Evolutionary conservation across 1,284 basidiomycete genomes (phyloP).

Genomic region (Pascua guehoae): DNA sequence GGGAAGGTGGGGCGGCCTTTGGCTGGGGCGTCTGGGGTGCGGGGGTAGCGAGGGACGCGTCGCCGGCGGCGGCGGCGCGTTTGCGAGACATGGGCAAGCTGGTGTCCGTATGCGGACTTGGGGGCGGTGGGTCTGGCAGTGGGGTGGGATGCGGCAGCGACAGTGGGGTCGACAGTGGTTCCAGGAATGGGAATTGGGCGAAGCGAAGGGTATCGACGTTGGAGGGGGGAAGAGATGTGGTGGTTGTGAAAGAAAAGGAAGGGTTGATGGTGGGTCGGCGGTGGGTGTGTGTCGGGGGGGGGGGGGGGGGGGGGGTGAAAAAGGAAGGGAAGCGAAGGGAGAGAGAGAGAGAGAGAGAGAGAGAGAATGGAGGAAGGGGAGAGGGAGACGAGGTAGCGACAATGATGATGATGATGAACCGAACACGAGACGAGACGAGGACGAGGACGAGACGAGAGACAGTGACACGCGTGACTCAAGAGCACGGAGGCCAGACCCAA

Average conservation of each 20-base stretch:
- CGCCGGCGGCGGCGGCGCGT: background rate
- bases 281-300: too few species aligned
- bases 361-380: background rate
- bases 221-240: background rate
- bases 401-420: background rate
- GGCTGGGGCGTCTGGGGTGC: background rate
- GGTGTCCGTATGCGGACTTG: background rate
- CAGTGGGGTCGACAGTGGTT: background rate
- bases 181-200: background rate
- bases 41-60: background rate
- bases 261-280: too few species aligned
- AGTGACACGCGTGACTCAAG: too few species aligned
- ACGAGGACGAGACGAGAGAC: too few species aligned
- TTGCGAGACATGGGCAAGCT: constrained; percentile 1
- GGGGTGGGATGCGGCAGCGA: background rate
- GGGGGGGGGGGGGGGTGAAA: too few species aligned
- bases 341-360: background rate
- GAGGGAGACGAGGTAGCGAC: background rate
- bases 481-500: too few species aligned
- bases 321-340: background rate
- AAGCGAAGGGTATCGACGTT: background rate
- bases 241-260: background rate
- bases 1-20: background rate
- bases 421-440: too few species aligned
- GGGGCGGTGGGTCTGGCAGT: background rate